phyloP scores from a whole-genome alignment of 768 basidiomycete genomes.

The Coprinopsis marcescibilis region DNA sequence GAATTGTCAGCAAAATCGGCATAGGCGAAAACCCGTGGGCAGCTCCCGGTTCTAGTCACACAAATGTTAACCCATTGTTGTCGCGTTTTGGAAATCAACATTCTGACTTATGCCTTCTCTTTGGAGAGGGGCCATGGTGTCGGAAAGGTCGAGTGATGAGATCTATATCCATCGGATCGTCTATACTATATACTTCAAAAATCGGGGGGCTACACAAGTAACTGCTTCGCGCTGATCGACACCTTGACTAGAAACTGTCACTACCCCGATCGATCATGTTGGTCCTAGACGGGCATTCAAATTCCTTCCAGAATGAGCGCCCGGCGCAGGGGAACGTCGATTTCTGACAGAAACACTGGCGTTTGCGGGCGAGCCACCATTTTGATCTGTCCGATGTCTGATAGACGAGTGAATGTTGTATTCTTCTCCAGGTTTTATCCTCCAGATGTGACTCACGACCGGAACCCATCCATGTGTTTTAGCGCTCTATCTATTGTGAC shows the following conservation, averaged over 20 bases:
- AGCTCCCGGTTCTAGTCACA: not conserved
- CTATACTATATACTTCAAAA: too few relatives aligned
- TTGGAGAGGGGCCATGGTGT: too few relatives aligned
- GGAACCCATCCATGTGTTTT: too few relatives aligned
- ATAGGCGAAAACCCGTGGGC: constrained; percentile 8
- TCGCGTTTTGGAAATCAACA: constrained; percentile 3
- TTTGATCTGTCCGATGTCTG: too few relatives aligned
- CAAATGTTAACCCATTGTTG: not conserved
- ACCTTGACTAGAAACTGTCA: not conserved
- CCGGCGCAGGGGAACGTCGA: too few relatives aligned
- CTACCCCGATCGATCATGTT: constrained; percentile 11
- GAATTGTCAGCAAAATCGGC: constrained; percentile 54
- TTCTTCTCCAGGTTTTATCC: too few relatives aligned
- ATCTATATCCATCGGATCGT: constrained; percentile 2
- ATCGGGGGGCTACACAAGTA: too few relatives aligned
- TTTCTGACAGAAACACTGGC: too few relatives aligned
- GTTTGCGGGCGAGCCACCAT: too few relatives aligned
- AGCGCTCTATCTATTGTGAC: too few relatives aligned
- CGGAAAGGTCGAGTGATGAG: not conserved
- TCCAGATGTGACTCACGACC: too few relatives aligned
- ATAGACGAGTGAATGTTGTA: too few relatives aligned
- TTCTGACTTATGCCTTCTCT: not conserved
- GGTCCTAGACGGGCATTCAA: constrained; percentile 6
- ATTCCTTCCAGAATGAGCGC: constrained; percentile 4
- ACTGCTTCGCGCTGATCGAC: constrained; percentile 2